These are phyloP conservation scores for Tubosaeta sp. DNA, from an alignment of 768 basidiomycete genomes.

Conservation along the genomic window DNA sequence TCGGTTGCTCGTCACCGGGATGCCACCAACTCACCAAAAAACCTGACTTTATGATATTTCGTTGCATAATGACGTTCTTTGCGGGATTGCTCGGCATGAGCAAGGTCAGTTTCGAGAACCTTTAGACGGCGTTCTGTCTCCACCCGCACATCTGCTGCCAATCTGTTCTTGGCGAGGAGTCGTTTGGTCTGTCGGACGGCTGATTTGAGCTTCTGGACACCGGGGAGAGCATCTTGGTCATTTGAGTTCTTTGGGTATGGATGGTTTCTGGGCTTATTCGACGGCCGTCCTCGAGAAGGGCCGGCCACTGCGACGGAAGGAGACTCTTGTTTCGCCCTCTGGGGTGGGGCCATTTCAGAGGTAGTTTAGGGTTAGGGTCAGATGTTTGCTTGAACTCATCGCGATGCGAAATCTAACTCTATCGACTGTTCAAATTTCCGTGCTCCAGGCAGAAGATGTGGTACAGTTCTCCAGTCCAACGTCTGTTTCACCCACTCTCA, in stretches of 20 bases:
- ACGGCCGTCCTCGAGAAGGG: slow-evolving; percentile 12
- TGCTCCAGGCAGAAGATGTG: slow-evolving; percentile 14
- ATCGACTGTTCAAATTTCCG: slow-evolving; percentile 26
- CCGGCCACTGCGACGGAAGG: slow-evolving; percentile 1
- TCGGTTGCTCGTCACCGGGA: not conserved
- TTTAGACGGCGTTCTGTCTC: slow-evolving; percentile 77
- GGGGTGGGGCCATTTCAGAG: slow-evolving; percentile 13
- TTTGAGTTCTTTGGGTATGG: slow-evolving; percentile 11
- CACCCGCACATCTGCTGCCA: slow-evolving; percentile 82
- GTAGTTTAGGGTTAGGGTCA: slow-evolving; percentile 18
- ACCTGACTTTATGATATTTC: slow-evolving; percentile 88
- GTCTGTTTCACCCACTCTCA: slow-evolving; percentile 34
- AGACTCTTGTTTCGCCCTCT: slow-evolving; percentile 9
- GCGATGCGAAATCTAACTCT: slow-evolving; percentile 60
- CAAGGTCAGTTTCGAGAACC: slow-evolving; percentile 70
- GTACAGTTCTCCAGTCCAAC: slow-evolving; percentile 11
- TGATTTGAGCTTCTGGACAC: slow-evolving; percentile 85
- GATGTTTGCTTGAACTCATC: not conserved
- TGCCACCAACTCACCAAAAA: slow-evolving; percentile 67
- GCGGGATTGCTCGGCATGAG: slow-evolving; percentile 53
- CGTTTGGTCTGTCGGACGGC: slow-evolving; percentile 78
- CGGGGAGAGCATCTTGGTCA: slow-evolving; percentile 38
- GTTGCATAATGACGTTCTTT: slow-evolving; percentile 72
- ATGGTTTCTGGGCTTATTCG: slow-evolving; percentile 9
- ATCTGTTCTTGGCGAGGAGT: slow-evolving; percentile 77